Evolutionary conservation across 192 early-diverging fungal genomes (phyloP), one percentile per base, ranked within the genome.

Genomic region (Funneliformis geosporum): DNA sequence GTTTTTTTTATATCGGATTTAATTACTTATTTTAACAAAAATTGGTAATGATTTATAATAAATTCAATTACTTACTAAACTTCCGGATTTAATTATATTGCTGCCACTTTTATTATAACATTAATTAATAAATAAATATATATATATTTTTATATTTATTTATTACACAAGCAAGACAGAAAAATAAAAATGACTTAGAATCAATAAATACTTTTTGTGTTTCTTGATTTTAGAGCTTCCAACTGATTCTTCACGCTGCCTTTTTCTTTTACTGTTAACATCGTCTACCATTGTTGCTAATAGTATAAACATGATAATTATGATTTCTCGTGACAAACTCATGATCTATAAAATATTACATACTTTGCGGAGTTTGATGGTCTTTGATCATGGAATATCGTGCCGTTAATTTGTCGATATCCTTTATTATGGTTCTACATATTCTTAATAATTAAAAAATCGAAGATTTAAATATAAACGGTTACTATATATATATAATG

Each of bases 41-140:
- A 27, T 4, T 25, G 5, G 6, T 27, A 10, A 14, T n/a, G 2
- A 8, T 9, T 28, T 23, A 25, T 25, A 44, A 27, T 14, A 21
- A 44, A 4, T 6, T 14, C 11, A 8, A 28, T 39, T 27, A 10
- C 70, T 72, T 72, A 72, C 70, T 10, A 16, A 12, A 12, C 42
- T 72, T 47, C 70, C 70, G 47, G 25, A 50, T 47, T 72, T 72
- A 28, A 72, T 72, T 25, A 72, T 43, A 18, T 18, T 33, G 10
- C 23, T 10, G 40, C 38, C 18, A 14, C 38, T 67, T 66, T 33
- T 23, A 62, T 8, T 23, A 62, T 8, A 23, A 18, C 14, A 68
- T 21, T 18, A 18, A 40, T 43, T n/a, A 39, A 68, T 12, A 42
- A 68, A 21, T 21, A 68, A 21, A 68, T 6, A 68, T 7, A 38